Evolutionary conservation across 208 protist species (phyloP).

Genomic region (Kentomonas sorsogonicus): DNA sequence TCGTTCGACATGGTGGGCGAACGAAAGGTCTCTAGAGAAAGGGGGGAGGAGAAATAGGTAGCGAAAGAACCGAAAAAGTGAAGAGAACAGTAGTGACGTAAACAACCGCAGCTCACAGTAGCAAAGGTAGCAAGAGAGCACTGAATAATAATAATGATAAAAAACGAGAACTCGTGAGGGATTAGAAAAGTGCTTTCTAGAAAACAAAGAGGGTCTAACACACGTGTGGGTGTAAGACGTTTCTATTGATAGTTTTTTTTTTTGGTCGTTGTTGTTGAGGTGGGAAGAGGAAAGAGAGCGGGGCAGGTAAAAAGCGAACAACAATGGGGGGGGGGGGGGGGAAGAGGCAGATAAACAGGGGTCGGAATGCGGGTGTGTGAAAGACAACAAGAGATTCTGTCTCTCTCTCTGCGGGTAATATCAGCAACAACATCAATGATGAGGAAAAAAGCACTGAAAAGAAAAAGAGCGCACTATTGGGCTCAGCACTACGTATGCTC

Average conservation of each 20-base stretch:
- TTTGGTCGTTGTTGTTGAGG: too few species aligned
- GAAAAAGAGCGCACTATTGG: background rate
- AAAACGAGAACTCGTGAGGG: slow-evolving; percentile 14
- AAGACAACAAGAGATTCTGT: too few species aligned
- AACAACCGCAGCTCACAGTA: too few species aligned
- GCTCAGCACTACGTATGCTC: background rate
- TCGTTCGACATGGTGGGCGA: slow-evolving; percentile 59
- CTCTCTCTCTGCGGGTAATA: too few species aligned
- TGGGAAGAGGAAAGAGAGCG: too few species aligned
- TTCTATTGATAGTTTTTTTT: background rate
- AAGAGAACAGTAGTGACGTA: too few species aligned
- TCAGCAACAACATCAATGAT: too few species aligned
- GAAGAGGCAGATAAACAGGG: slow-evolving; percentile 7
- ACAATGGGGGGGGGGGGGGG: background rate
- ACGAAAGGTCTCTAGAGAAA: background rate
- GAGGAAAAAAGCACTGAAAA: slow-evolving; percentile 1
- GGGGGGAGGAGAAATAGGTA: too few species aligned
- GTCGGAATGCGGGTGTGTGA: too few species aligned
- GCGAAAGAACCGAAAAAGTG: too few species aligned
- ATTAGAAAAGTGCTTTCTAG: slow-evolving; percentile 1
- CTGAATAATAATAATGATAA: slow-evolving; percentile 6
- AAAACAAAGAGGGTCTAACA: background rate
- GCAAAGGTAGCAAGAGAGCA: too few species aligned
- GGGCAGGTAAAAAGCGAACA: too few species aligned
- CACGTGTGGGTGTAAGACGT: background rate